Evolutionary conservation across 192 early-diverging fungal genomes (phyloP).

Genomic region (Gamsiella multidivaricata): DNA sequence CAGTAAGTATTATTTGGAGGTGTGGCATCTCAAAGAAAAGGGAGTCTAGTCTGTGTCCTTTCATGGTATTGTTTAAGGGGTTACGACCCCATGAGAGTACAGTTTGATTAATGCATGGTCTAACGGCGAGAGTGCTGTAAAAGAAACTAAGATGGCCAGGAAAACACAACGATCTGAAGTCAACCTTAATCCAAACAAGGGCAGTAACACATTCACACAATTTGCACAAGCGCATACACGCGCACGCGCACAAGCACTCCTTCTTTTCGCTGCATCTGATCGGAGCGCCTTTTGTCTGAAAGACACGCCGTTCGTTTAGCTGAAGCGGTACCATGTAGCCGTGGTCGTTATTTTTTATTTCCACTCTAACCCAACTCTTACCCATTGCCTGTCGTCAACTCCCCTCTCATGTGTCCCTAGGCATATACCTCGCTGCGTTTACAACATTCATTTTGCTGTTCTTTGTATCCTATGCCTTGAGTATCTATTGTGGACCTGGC

Average conservation of each 20-base stretch:
- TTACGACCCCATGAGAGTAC: not conserved
- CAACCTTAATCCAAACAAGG: not conserved
- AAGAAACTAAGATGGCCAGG: too few relatives aligned
- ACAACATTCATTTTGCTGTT: constrained; percentile 52
- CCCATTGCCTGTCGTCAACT: not conserved
- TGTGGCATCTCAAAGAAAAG: not conserved
- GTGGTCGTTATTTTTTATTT: too few relatives aligned
- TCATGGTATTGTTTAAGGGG: not conserved
- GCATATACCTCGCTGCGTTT: constrained; percentile 52
- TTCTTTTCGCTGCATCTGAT: not conserved
- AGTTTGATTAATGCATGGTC: too few relatives aligned
- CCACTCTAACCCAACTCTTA: not conserved
- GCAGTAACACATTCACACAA: not conserved
- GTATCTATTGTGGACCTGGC: constrained; percentile 55
- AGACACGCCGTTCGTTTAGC: not conserved
- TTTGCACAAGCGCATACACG: not conserved
- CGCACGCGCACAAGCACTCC: not conserved
- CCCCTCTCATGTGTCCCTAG: constrained; percentile 7
- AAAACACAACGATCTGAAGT: too few relatives aligned
- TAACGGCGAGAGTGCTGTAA: too few relatives aligned
- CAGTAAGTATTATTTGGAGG: constrained; percentile 34
- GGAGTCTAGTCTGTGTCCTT: not conserved
- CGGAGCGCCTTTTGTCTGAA: too few relatives aligned
- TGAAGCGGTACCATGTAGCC: too few relatives aligned
- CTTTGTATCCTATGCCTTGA: constrained; percentile 58